Evolutionary conservation across 768 basidiomycete genomes (phyloP), one percentile per base, ranked within the genome.

Genomic region (Polyporus arcularius): DNA sequence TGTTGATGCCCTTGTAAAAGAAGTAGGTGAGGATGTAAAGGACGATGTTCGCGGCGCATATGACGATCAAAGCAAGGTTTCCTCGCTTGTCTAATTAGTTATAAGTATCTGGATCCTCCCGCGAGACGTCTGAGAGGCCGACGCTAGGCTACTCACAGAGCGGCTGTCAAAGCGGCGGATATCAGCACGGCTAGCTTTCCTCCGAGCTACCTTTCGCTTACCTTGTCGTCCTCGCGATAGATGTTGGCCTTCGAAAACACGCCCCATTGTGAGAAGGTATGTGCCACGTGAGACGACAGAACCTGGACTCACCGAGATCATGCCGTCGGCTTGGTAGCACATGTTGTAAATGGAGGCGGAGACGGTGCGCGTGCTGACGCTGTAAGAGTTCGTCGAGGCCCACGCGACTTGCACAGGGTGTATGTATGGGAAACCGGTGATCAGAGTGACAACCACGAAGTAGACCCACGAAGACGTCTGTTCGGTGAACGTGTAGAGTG

Each of bases 321-420:
- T 81, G 7, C 75, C 78, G 5, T 81, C 82, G 2, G 82, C 81
- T 68, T 87, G 85, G 11, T 86, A 85, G 64, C 82, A 83, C 81
- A 88, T 86, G 65, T 87, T 88, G 70, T 88, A 87, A 28, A 85
- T 72, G 2, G 76, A 74, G 9, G 77, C 74, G 5, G 71, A 70
- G 11, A 78, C 74, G 10, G 74, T 84, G 67, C 86, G 74, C 9
- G 83, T 85, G 41, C 81, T 74, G 4, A 88, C 87, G 55, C 81
- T 82, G 61, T 79, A 80, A 3, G 87, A 85, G 68, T 87, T 88
- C 53, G 82, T 75, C 2, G 83, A 85, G 1, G 79, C 78, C 84
- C 85, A 86, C 0, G 80, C 84, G 1, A 86, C 71, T 42, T 70
- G 71, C 1, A 72, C 56, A 1, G 71, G 71, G 41, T 72, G 71